phyloP scores from a whole-genome alignment of 192 early-diverging fungal genomes.

The Allomyces javanicus region DNA sequence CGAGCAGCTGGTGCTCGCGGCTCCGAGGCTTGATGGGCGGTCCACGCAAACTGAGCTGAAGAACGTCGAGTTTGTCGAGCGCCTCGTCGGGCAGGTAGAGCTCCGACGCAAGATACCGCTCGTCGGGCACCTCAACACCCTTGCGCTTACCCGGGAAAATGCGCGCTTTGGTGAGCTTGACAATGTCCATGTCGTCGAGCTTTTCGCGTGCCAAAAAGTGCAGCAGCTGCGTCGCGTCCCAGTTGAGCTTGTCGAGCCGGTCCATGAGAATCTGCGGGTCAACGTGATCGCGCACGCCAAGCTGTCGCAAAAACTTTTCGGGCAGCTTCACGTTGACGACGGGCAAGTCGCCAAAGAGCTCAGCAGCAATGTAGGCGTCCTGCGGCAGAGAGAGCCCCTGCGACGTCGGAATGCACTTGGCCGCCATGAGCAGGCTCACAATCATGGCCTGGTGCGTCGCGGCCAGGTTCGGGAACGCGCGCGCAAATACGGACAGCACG shows the following conservation, averaged over 20 bases:
- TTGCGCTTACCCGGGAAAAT: constrained; percentile 1
- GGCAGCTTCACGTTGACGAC: constrained; percentile 34
- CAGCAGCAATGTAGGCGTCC: constrained; percentile 65
- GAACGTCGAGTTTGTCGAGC: not conserved
- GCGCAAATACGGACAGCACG: constrained; percentile 30
- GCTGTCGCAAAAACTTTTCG: constrained; percentile 20
- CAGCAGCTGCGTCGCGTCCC: too few species aligned
- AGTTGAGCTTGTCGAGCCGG: too few species aligned
- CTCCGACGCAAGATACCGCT: not conserved
- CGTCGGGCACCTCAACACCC: not conserved
- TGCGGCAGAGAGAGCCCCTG: constrained; percentile 40
- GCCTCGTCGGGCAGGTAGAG: constrained; percentile 4
- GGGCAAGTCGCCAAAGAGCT: constrained; percentile 66
- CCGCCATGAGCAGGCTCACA: constrained; percentile 12
- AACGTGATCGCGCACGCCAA: constrained; percentile 26
- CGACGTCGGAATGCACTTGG: constrained; percentile 46
- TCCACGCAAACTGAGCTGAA: not conserved
- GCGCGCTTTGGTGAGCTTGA: not conserved
- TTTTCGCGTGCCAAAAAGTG: too few species aligned
- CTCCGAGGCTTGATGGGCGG: too few species aligned
- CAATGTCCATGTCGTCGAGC: too few species aligned
- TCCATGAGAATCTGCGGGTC: constrained; percentile 11
- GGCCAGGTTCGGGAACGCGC: constrained; percentile 15
- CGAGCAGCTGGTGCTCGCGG: too few species aligned
- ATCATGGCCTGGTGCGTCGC: constrained; percentile 11